These are phyloP conservation scores for Lycium ferocissimum DNA, from an alignment of 257 asterid species.

Conservation along the genomic window DNA sequence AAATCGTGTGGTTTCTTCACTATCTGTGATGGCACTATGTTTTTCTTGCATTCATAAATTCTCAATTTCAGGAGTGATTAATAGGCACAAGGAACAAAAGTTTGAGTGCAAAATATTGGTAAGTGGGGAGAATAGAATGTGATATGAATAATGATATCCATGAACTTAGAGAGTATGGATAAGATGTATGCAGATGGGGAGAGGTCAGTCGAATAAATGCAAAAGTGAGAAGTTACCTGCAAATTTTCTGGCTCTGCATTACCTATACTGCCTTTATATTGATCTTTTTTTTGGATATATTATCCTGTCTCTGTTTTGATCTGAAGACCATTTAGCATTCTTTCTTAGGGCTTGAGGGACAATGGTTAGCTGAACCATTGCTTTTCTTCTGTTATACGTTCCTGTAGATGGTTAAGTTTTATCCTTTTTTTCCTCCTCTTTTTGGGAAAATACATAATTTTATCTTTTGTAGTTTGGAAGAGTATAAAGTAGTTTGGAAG, in stretches of 20 bases:
- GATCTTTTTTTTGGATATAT: neutral
- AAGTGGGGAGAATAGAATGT: neutral
- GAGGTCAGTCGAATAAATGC: neutral
- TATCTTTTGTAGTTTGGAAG: neutral
- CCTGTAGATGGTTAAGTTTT: no score
- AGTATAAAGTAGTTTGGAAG: neutral
- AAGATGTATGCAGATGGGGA: neutral
- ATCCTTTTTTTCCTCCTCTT: neutral
- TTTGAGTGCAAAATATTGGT: constrained; percentile 2
- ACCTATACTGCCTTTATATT: neutral
- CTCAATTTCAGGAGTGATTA: neutral
- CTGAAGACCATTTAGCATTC: neutral
- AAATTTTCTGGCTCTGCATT: neutral
- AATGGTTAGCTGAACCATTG: neutral
- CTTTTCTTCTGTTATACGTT: constrained; percentile 3
- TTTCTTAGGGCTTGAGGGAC: neutral
- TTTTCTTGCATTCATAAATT: neutral
- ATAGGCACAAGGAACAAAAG: neutral
- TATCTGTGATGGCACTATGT: neutral
- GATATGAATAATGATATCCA: neutral
- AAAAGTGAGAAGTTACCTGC: neutral
- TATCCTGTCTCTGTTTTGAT: neutral
- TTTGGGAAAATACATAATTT: neutral
- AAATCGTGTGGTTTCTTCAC: neutral
- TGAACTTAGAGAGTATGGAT: constrained; percentile 7